Evolutionary conservation across 352 stramenopile species (phyloP), one percentile per base, ranked within the genome.

Genomic region (Pythium aphanidermatum): DNA sequence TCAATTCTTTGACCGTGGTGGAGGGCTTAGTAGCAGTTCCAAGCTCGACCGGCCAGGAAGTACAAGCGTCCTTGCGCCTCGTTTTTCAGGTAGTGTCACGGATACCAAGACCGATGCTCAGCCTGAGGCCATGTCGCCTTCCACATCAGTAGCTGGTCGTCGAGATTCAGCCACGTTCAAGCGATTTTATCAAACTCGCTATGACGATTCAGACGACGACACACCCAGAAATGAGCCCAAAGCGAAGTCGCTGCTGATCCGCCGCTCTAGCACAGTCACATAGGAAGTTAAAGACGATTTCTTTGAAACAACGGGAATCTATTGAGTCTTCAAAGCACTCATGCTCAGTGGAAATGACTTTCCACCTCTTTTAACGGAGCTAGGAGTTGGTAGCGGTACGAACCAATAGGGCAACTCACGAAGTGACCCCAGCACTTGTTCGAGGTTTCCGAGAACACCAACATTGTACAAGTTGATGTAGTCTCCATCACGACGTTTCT

Each of bases 381-480:
- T 86, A 3, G 79, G 74, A 14, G 57, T 81, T 23, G 73, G 69
- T 1, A 91, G 16, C 3, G 82, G 82, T 2, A 93, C 12, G 49
- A 90, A 87, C 76, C 78, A 90, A 49, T 79, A 80, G 11, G 63
- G 64, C 21, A 82, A 40, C 47, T 87, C 74, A 3, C 41, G 42
- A 25, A 69, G 76, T 12, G 73, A 74, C 7, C 82, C 82, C 20
- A 93, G 81, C 9, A 93, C 73, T 58, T 88, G 70, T 49, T 85
- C 67, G 24, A 92, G 51, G 58, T 94, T 94, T 43, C 57, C 56
- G 17, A 81, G n/a, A 3, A 90, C 44, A 26, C 82, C 79, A 26
- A 92, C 33, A 47, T 90, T 70, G 47, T 75, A 94, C 59, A 78
- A 86, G 39, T 94, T 90, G 47, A 90, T 57, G 53, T 80, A 91